phyloP scores from a whole-genome alignment of 2,329 filamentous ascomycete species.

The Salinomyces thailandicus region DNA sequence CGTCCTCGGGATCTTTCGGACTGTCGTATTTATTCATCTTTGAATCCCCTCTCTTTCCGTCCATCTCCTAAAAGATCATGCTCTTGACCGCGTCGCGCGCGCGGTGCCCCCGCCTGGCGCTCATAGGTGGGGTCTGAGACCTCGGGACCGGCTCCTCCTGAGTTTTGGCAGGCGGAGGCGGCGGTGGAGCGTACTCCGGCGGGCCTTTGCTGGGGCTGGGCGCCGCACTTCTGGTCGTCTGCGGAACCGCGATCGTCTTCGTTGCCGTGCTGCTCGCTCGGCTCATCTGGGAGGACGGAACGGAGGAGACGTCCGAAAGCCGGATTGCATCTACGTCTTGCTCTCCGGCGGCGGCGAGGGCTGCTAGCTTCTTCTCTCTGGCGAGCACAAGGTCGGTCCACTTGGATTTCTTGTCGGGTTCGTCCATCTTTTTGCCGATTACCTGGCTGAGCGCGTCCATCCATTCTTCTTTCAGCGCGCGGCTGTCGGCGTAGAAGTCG shows the following conservation, averaged over 20 bases:
- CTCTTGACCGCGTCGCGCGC: constrained; percentile 27
- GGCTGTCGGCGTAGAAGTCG: constrained; percentile 91
- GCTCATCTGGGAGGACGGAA: neutral
- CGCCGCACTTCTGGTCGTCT: constrained; percentile 15
- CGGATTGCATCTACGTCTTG: constrained; percentile 6
- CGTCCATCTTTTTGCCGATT: constrained; percentile 45
- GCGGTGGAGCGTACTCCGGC: constrained; percentile 3
- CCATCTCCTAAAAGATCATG: constrained; percentile 32
- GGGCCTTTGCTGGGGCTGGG: constrained; percentile 18
- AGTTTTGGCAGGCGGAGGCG: constrained; percentile 7
- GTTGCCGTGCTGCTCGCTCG: too few relatives aligned
- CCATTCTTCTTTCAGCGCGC: constrained; percentile 84
- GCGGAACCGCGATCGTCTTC: too few relatives aligned
- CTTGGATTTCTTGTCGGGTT: constrained; percentile 36
- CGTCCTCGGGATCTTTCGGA: too few relatives aligned
- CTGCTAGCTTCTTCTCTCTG: constrained; percentile 26
- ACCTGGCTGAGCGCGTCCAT: constrained; percentile 75
- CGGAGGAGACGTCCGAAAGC: neutral
- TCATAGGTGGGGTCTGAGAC: constrained; percentile 25
- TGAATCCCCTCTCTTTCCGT: too few relatives aligned
- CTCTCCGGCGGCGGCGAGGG: constrained; percentile 2
- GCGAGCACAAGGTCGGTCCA: constrained; percentile 53
- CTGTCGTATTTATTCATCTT: too few relatives aligned
- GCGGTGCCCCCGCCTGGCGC: constrained; percentile 19
- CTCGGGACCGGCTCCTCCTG: constrained; percentile 9